Evolutionary conservation across 2,329 filamentous ascomycete genomes (phyloP), one percentile per base, ranked within the genome.

Genomic region (Diaporthe citri): DNA sequence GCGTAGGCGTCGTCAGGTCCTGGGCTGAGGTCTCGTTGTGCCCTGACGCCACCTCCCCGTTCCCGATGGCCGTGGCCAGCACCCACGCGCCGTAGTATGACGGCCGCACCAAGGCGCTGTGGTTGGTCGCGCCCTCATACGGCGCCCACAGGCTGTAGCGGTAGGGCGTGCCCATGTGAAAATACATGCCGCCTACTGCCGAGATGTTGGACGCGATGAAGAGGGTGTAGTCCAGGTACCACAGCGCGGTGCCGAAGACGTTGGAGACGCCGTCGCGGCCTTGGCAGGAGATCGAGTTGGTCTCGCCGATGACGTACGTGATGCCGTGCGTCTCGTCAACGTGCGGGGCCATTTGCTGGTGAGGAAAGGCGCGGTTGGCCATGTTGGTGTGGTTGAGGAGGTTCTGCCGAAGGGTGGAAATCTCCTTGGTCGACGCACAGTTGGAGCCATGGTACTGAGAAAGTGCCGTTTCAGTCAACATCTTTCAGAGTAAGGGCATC

Each of bases 111-210:
- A 75, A 57, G 1, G 75, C 66, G 8, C 64, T 71, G 12, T 76
- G 76, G 46, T 73, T 66, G 17, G 73, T 74, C 28, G 64, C 64
- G 13, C 59, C 74, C 22, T 52, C 60, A 41, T 79, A 72, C 2
- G 79, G 79, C 46, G 78, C 77, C 79, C 79, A 80, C 17, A 78
- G 66, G 13, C 74, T 76, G 72, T 81, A 81, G 20, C 77, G 76
- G 57, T 78, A 81, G 39, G 62, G 75, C 0, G 79, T 80, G 15
- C 79, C 79, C 48, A 66, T 46, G 72, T 73, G 72, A 41, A 73
- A 73, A 13, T 69, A 73, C 64, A 67, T 67, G n/a, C 64, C 64
- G 17, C 64, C 64, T 20, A 73, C 72, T 1, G 60, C 60, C 1
- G 62, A 55, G 59, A 73, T 66, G 60, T 73, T 73, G 72, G 64